Conservation (phyloP, 2,329 filamentous ascomycete species). For the Aspergillus proliferans region DNA sequence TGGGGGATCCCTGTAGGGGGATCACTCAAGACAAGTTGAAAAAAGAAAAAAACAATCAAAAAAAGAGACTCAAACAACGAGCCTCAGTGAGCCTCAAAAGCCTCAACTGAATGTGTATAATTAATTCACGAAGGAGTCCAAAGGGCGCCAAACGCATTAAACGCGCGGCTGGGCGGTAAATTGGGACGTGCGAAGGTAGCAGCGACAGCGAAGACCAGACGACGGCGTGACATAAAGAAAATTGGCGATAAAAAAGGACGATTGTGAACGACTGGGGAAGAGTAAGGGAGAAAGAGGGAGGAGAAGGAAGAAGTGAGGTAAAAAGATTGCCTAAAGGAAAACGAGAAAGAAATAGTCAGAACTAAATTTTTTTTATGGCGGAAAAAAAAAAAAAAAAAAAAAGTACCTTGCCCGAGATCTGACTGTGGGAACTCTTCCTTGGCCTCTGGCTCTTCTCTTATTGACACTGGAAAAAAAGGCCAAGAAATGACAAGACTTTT, state of each 20-base stretch:
- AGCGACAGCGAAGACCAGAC: not conserved
- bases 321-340: constrained; percentile 38
- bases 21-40: too few species aligned
- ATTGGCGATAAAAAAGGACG: constrained; percentile 24
- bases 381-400: constrained; percentile 2
- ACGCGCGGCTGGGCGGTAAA: constrained; percentile 35
- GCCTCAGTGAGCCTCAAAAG: not conserved
- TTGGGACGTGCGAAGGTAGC: constrained; percentile 33
- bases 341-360: constrained; percentile 8
- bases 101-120: not conserved
- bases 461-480: constrained; percentile 3
- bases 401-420: not conserved
- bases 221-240: constrained; percentile 36
- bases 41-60: constrained; percentile 5
- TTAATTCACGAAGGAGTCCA: not conserved
- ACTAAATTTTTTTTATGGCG: constrained; percentile 2
- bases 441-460: too few species aligned
- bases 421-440: not conserved
- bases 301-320: constrained; percentile 30
- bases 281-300: constrained; percentile 17
- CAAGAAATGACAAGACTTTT: constrained; percentile 3
- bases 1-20: too few species aligned
- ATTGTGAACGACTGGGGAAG: not conserved
- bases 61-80: constrained; percentile 1
- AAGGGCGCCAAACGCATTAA: constrained; percentile 20